Evolutionary conservation across 139 green algal genomes (phyloP).

Genomic region (Tetratostichococcus sp.): DNA sequence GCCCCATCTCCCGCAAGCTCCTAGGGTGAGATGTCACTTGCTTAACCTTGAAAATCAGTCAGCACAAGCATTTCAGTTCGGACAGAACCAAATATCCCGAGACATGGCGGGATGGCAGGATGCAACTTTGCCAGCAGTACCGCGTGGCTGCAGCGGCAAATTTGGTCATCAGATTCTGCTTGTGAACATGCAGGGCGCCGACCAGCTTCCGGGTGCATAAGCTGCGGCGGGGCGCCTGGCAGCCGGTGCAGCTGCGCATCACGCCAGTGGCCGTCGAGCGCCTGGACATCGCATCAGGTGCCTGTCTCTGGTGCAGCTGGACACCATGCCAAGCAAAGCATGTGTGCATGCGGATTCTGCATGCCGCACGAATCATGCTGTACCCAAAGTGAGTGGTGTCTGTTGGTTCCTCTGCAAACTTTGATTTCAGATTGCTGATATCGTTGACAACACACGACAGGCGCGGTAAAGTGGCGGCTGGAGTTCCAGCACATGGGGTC

Average conservation of each 20-base stretch:
- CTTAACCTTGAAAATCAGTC: too few species aligned
- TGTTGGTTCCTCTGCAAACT: too few species aligned
- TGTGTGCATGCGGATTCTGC: too few species aligned
- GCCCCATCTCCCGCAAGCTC: conserved; percentile 40
- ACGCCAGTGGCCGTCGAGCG: conserved; percentile 50
- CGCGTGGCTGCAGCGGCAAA: too few species aligned
- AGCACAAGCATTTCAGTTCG: too few species aligned
- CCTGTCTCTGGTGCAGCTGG: not conserved
- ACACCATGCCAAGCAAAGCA: not conserved
- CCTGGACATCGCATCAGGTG: conserved; percentile 28
- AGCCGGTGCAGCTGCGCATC: conserved; percentile 42
- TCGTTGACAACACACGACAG: conserved; percentile 13
- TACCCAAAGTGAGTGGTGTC: too few species aligned
- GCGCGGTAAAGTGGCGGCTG: conserved; percentile 37
- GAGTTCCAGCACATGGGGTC: conserved; percentile 43
- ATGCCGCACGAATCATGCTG: too few species aligned
- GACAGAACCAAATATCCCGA: too few species aligned
- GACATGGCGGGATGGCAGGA: too few species aligned
- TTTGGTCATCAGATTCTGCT: too few species aligned
- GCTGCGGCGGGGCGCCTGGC: conserved; percentile 42
- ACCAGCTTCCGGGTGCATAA: conserved; percentile 30
- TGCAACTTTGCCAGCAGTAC: too few species aligned
- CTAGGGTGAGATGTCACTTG: conserved; percentile 49
- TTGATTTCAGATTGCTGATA: too few species aligned
- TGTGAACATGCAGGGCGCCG: conserved; percentile 22